Conservation (phyloP, 805 yeast species). For the Komagataella mondaviorum region DNA sequence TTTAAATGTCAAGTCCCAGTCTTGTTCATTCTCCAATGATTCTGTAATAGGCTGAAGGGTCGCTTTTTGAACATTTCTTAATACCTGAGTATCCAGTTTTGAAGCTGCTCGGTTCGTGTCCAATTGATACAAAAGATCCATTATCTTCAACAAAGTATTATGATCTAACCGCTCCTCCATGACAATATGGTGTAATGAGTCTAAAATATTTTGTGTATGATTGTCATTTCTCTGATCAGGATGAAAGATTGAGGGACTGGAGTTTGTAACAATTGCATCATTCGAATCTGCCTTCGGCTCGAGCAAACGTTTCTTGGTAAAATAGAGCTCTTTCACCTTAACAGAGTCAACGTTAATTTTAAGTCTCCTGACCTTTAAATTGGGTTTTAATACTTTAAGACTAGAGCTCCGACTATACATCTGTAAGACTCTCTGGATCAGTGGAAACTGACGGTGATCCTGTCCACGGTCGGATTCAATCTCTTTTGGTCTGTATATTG, state of each 20-base stretch:
- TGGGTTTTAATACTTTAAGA: slow-evolving; percentile 12
- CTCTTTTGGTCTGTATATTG: slow-evolving; percentile 9
- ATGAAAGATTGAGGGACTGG: neutral
- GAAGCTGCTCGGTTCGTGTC: neutral
- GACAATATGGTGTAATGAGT: neutral
- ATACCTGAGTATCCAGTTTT: neutral
- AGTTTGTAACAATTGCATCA: neutral
- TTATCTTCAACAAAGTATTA: too few relatives aligned
- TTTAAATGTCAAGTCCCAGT: neutral
- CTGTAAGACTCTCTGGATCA: neutral
- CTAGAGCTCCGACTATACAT: slow-evolving; percentile 6
- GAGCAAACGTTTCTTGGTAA: neutral
- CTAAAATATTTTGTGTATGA: neutral
- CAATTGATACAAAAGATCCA: neutral
- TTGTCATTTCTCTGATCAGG: neutral
- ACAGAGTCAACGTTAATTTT: slow-evolving; percentile 5
- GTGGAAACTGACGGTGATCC: neutral
- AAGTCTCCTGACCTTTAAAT: slow-evolving; percentile 14
- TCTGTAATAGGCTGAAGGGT: neutral
- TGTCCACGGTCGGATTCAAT: neutral
- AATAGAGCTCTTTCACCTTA: slow-evolving; percentile 1
- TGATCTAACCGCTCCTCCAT: neutral
- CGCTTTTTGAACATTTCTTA: neutral
- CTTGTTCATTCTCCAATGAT: neutral
- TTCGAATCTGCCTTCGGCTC: slow-evolving; percentile 1